Base-by-base conservation (phyloP, 768 basidiomycete species). In the Lentinula aciculospora region DNA sequence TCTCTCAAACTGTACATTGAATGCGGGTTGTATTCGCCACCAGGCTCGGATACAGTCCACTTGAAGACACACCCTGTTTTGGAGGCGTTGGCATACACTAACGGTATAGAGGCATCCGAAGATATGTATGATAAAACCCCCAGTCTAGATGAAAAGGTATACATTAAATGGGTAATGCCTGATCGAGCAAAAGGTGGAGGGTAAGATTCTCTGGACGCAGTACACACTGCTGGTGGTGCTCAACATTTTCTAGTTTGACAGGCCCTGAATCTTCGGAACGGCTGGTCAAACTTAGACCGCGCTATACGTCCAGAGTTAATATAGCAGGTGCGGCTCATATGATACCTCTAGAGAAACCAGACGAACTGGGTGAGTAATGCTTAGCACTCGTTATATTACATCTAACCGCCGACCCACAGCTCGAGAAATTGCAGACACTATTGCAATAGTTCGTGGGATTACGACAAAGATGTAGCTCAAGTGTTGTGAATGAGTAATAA, bases 51-150 rank as follows among this genome's bases (percentile, higher is more conserved):
- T 46, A 61, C 65, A 15, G 77, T 84, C 8, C 73, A 66, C 40
- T 79, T 93, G 42, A 92, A 90, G 69, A 89, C 80, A 79, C 71
- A 83, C 2, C 76, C 77, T 2, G 60, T 88, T 3, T 84, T 83
- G 62, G 91, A 92, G 69, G 85, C 81, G 2, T 66, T 80, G 2
- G 73, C 79, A 19, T 89, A 89, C 66, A 69, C 76, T 0, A 86
- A 86, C 54, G 66, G 63, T 4, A 68, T 65, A 53, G 75, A 74
- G 0, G 15, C 45, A 34, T 65, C 69, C 36, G 75, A 71, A 45
- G 78, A 79, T 53, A 75, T 72, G 10, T 81, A 69, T 63, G 69
- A 74, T 17, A 65, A 68, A 17, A 45, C 81, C 6, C 56, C 56
- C n/a, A 60, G 60, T 13, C 67, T 89, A 25, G 81, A 85, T 53